Conservation (phyloP, 176 grass and related monocot species). For the Hordeum marinum region DNA sequence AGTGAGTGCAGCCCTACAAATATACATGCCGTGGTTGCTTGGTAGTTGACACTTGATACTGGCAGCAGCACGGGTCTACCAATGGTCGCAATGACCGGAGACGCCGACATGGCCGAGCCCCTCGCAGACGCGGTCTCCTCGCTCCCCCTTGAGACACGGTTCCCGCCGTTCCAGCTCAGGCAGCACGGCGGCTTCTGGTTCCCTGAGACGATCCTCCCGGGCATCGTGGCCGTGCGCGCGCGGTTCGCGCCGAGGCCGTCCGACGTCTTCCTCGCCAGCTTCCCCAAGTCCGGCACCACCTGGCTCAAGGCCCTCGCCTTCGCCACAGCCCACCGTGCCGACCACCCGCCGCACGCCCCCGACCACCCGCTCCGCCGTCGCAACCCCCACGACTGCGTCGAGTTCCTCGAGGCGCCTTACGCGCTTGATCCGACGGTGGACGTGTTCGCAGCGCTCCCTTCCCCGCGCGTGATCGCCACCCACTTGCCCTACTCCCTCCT, state of each 20-base stretch:
- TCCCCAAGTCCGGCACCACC: conserved; percentile 40
- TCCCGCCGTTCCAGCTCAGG: background rate
- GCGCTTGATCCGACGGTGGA: background rate
- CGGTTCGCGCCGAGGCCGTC: background rate
- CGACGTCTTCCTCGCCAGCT: conserved; percentile 21
- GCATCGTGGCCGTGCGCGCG: background rate
- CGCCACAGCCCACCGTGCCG: background rate
- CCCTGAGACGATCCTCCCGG: background rate
- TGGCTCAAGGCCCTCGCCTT: conserved; percentile 44
- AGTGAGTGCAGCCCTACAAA: too few species aligned
- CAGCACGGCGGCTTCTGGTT: conserved; percentile 32
- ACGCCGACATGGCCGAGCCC: background rate
- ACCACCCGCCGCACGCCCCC: background rate
- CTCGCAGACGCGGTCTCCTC: background rate
- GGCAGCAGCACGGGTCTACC: too few species aligned
- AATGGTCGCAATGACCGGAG: too few species aligned
- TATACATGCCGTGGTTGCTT: too few species aligned
- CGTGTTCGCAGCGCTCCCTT: background rate
- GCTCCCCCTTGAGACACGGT: background rate
- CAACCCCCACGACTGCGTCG: conserved; percentile 38
- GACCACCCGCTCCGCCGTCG: background rate
- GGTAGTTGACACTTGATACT: too few species aligned
- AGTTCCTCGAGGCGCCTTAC: background rate
- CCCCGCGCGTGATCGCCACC: conserved; percentile 8
- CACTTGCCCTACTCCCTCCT: conserved; percentile 35